Evolutionary conservation across 1,139 yeast species (phyloP).

Genomic region (Saccharomyces hybrid): DNA sequence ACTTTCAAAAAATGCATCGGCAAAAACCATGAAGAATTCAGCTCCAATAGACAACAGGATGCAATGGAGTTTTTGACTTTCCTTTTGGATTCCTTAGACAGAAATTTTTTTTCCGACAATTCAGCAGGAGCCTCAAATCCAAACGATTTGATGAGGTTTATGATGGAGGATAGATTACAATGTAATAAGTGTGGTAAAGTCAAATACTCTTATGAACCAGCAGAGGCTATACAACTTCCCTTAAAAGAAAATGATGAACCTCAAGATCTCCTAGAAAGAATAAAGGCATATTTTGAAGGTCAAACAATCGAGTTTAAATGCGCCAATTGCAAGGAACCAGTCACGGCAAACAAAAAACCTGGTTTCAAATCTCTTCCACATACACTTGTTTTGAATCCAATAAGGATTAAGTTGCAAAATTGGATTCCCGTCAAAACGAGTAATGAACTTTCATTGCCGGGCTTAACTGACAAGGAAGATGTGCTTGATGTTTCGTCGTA

Average conservation of each 20-base stretch:
- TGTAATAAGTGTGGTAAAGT: constrained; percentile 61
- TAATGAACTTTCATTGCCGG: constrained; percentile 61
- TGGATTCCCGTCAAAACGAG: constrained; percentile 87
- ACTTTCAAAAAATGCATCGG: constrained; percentile 74
- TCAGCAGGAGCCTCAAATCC: constrained; percentile 33
- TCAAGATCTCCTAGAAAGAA: constrained; percentile 46
- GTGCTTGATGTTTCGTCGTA: constrained; percentile 35
- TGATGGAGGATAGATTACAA: constrained; percentile 55
- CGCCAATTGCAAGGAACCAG: constrained; percentile 43
- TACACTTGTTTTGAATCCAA: constrained; percentile 62
- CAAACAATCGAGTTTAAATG: constrained; percentile 69
- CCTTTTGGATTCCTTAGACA: constrained; percentile 56
- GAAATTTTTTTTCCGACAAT: constrained; percentile 28
- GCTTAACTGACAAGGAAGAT: constrained; percentile 22
- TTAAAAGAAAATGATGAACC: constrained; percentile 39
- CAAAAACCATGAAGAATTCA: constrained; percentile 72
- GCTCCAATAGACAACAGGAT: constrained; percentile 87
- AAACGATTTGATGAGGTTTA: constrained; percentile 54
- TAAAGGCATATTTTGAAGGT: constrained; percentile 40
- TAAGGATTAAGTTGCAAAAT: constrained; percentile 73
- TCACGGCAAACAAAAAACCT: constrained; percentile 39
- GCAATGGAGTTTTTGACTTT: constrained; percentile 82
- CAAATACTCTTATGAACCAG: constrained; percentile 47
- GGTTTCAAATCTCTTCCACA: constrained; percentile 62
- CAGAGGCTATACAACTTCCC: constrained; percentile 64